phyloP scores from a whole-genome alignment of 345 rosid species.

The Anacardium occidentale region DNA sequence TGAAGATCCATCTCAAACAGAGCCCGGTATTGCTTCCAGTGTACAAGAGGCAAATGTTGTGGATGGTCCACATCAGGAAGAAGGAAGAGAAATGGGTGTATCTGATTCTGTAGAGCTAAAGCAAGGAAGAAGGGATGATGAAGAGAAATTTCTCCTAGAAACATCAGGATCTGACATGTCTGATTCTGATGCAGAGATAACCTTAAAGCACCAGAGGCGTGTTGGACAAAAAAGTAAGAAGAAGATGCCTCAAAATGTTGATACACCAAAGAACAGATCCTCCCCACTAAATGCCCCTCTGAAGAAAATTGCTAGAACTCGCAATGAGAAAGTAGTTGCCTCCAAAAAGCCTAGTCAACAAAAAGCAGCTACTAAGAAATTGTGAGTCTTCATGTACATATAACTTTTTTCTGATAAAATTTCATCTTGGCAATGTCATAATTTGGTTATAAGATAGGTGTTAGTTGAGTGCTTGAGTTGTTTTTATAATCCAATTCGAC shows the following conservation, averaged over 20 bases:
- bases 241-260: slow-evolving; percentile 5
- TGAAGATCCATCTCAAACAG: slow-evolving; percentile 7
- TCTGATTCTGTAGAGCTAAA: background rate
- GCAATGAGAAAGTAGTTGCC: background rate
- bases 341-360: background rate
- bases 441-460: background rate
- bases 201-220: slow-evolving; percentile 1
- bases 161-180: slow-evolving; percentile 14
- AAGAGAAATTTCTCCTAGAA: background rate
- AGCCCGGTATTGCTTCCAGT: background rate
- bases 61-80: background rate
- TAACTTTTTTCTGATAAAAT: background rate
- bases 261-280: slow-evolving; percentile 6
- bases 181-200: slow-evolving; percentile 23
- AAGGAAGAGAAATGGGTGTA: background rate
- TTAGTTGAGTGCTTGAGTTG: background rate
- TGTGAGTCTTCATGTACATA: slow-evolving; percentile 24
- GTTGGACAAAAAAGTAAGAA: background rate
- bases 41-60: slow-evolving; percentile 1
- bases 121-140: slow-evolving; percentile 6
- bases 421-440: background rate
- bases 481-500: background rate
- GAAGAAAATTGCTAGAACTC: background rate
- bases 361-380: slow-evolving; percentile 6
- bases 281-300: slow-evolving; percentile 4